Conservation (phyloP, 495 filamentous ascomycete species). For the Xylaria nigripes region DNA sequence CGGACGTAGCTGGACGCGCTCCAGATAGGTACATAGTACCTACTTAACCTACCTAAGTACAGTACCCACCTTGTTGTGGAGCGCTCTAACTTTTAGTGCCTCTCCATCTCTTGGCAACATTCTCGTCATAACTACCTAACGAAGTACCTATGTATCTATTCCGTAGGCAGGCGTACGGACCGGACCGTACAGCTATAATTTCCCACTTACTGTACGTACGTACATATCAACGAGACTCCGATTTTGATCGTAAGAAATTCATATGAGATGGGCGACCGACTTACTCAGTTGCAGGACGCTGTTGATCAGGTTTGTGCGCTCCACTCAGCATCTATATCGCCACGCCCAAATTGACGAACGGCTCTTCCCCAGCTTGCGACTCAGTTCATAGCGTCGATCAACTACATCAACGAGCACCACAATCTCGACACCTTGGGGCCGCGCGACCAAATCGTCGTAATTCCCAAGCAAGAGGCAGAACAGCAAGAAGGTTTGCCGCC, state of each 20-base stretch:
- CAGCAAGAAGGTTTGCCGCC: constrained; percentile 30
- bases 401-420: constrained; percentile 77
- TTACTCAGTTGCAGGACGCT: constrained; percentile 92
- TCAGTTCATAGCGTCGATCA: constrained; percentile 79
- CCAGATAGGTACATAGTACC: too few relatives aligned
- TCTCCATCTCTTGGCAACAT: too few relatives aligned
- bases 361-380: constrained; percentile 57
- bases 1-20: too few relatives aligned
- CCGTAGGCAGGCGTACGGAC: too few relatives aligned
- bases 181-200: too few relatives aligned
- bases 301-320: constrained; percentile 67
- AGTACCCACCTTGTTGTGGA: too few relatives aligned
- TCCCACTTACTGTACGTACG: too few relatives aligned
- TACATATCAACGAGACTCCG: too few relatives aligned
- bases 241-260: not conserved
- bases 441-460: constrained; percentile 49
- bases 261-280: constrained; percentile 70
- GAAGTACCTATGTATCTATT: too few relatives aligned
- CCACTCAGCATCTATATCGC: not conserved
- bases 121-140: too few relatives aligned
- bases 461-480: constrained; percentile 39
- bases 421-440: constrained; percentile 58
- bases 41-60: too few relatives aligned
- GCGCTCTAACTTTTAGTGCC: too few relatives aligned
- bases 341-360: not conserved